A percentile compares a stretch with the other conserved stretches of the same genome.
Evolutionary conservation across 2,329 filamentous ascomycete species (phyloP).

Genomic region (Raffaelea arxii): DNA sequence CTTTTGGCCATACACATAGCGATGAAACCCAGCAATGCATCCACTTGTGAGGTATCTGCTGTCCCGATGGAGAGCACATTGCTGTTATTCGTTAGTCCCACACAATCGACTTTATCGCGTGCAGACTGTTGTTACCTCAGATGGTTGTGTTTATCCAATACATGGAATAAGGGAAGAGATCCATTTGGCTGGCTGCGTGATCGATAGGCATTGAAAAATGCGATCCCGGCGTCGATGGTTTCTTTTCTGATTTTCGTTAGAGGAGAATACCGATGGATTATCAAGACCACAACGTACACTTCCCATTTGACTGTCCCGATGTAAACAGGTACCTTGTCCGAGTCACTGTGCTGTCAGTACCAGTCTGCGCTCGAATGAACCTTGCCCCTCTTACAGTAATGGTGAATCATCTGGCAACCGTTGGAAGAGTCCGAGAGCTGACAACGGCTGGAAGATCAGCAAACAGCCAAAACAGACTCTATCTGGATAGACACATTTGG

Average conservation of each 20-base stretch:
- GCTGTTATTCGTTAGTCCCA: neutral
- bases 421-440: neutral
- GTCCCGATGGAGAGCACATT: neutral
- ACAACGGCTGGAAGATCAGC: neutral
- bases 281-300: neutral
- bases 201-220: conserved; percentile 2
- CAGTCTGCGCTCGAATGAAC: too few relatives aligned
- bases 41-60: neutral
- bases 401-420: neutral
- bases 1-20: neutral
- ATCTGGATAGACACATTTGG: too few relatives aligned
- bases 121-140: neutral
- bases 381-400: neutral
- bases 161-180: neutral
- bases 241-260: neutral
- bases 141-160: conserved; percentile 1
- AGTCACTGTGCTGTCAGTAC: neutral
- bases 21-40: neutral
- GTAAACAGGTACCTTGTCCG: neutral
- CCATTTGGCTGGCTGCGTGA: neutral
- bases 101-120: neutral
- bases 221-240: neutral
- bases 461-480: neutral
- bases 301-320: conserved; percentile 1
- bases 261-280: neutral